Evolutionary conservation across 2,329 filamentous ascomycete genomes (phyloP).

Genomic region (Canariomyces notabilis): DNA sequence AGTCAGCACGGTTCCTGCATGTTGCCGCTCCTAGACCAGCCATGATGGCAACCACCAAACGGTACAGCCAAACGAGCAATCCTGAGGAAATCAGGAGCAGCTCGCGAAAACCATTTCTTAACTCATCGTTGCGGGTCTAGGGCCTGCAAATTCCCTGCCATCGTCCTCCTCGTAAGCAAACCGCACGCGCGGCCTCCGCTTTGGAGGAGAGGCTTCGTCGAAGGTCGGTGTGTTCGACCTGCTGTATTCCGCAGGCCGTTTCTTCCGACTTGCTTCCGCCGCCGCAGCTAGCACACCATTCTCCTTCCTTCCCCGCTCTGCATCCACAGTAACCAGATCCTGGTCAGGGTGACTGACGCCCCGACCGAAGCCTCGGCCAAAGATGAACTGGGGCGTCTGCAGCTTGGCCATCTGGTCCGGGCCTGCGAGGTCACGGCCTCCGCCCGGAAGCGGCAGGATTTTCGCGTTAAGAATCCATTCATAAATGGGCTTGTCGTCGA

Average conservation of each 20-base stretch:
- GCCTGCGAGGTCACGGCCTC: conserved; percentile 24
- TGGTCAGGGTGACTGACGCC: conserved; percentile 27
- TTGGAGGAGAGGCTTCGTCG: not conserved
- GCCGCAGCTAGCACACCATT: not conserved
- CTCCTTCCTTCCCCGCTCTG: not conserved
- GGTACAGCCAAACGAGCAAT: no score
- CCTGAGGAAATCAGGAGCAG: no score
- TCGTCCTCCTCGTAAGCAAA: conserved; percentile 1
- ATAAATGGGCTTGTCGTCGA: conserved; percentile 54
- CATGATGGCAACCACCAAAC: no score
- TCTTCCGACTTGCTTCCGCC: conserved; percentile 1
- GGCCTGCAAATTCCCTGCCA: no score
- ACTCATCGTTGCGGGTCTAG: no score
- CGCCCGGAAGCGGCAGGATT: conserved; percentile 35
- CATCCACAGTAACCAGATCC: conserved; percentile 21
- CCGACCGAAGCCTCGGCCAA: conserved; percentile 45
- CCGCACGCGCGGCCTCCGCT: conserved; percentile 6
- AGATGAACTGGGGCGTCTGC: conserved; percentile 43
- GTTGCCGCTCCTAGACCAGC: not conserved
- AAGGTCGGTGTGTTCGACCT: not conserved
- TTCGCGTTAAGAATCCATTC: conserved; percentile 52
- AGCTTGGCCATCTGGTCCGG: conserved; percentile 47
- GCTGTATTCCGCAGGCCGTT: not conserved
- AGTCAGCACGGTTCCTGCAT: not conserved
- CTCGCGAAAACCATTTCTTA: no score